Evolutionary conservation across 192 early-diverging fungal species (phyloP).

Genomic region (Entomortierella chlamydospora): DNA sequence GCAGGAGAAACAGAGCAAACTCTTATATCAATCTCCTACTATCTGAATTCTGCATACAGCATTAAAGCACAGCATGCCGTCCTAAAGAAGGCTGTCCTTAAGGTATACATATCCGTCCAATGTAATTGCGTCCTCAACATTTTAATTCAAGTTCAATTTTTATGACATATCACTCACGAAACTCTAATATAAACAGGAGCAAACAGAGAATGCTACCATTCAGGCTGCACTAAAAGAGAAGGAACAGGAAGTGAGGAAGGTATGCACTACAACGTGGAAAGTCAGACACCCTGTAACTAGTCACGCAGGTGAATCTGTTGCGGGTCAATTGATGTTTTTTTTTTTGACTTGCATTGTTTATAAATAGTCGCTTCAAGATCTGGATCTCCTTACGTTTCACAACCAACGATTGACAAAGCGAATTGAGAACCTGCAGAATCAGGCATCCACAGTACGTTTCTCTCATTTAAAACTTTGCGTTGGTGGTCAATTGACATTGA

Average conservation of each 20-base stretch:
- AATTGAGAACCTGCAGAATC: conserved; percentile 66
- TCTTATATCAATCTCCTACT: no score
- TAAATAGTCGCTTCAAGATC: conserved; percentile 57
- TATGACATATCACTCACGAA: no score
- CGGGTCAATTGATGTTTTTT: background rate
- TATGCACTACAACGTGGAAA: conserved; percentile 10
- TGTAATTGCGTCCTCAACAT: background rate
- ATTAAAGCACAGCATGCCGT: conserved; percentile 72
- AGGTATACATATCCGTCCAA: conserved; percentile 52
- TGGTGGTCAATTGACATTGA: background rate
- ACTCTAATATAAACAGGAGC: conserved; percentile 55
- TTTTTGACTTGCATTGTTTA: background rate
- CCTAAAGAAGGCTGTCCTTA: conserved; percentile 67
- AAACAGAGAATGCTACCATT: conserved; percentile 60
- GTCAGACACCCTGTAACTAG: no score
- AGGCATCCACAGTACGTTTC: conserved; percentile 35
- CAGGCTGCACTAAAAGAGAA: conserved; percentile 66
- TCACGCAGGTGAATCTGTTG: no score
- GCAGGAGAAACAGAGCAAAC: no score
- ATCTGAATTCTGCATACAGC: no score
- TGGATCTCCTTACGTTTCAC: conserved; percentile 69
- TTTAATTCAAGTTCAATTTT: no score
- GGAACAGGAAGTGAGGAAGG: conserved; percentile 68
- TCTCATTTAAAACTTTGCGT: background rate
- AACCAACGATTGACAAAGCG: conserved; percentile 70